Percentiles rank a stretch among this genome's conserved stretches.
Conservation (phyloP, 139 green algal species). For the Haematococcus sp. region DNA sequence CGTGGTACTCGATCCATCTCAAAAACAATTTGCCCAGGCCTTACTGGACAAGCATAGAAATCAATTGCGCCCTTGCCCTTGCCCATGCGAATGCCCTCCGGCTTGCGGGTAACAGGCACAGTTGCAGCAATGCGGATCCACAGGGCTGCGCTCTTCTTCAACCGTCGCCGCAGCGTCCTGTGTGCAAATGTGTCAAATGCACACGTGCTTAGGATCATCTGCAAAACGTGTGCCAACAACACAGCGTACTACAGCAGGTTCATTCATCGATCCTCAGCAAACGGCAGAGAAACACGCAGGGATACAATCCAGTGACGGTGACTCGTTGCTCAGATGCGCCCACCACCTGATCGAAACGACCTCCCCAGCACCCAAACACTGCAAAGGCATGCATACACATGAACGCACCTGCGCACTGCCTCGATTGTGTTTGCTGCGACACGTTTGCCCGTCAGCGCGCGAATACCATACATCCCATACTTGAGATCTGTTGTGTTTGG, state of each 20-base stretch:
- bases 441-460: constrained; percentile 38
- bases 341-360: too few species aligned
- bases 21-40: constrained; percentile 50
- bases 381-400: neutral
- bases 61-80: constrained; percentile 62
- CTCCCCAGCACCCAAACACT: neutral
- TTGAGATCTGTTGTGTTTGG: constrained; percentile 48
- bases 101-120: constrained; percentile 57
- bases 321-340: too few species aligned
- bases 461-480: constrained; percentile 53
- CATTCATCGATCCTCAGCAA: neutral
- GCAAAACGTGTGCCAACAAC: neutral
- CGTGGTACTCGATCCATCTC: constrained; percentile 51
- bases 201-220: too few species aligned
- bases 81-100: constrained; percentile 55
- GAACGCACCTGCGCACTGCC: constrained; percentile 44
- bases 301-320: neutral
- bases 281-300: neutral
- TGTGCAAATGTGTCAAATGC: neutral
- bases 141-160: constrained; percentile 49
- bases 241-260: neutral
- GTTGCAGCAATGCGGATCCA: constrained; percentile 52
- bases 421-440: constrained; percentile 50
- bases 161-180: constrained; percentile 42
- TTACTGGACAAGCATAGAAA: constrained; percentile 47